These are phyloP conservation scores for Oryza longistaminata DNA, from an alignment of 176 grass and related monocot genomes.

Conservation along the genomic window DNA sequence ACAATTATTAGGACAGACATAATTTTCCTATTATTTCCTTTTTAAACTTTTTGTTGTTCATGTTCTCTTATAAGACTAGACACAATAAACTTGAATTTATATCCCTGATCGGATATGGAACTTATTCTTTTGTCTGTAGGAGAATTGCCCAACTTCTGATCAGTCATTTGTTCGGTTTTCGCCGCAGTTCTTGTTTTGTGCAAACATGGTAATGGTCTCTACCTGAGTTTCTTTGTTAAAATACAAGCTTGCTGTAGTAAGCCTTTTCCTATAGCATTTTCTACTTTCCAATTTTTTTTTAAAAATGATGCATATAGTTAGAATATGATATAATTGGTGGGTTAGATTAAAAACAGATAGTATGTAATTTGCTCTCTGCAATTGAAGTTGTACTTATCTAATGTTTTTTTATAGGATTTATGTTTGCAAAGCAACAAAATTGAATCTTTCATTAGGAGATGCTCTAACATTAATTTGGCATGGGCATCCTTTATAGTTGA, in stretches of 20 bases:
- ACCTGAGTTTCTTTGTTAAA: slow-evolving; percentile 4
- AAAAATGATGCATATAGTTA: slow-evolving; percentile 5
- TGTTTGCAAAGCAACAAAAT: slow-evolving; percentile 24
- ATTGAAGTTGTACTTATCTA: slow-evolving; percentile 16
- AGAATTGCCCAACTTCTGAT: slow-evolving; percentile 43
- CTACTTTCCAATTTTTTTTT: slow-evolving; percentile 9
- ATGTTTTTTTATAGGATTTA: slow-evolving; percentile 43
- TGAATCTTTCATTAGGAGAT: slow-evolving; percentile 56
- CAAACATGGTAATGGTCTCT: slow-evolving; percentile 72
- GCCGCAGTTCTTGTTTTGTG: slow-evolving; percentile 34
- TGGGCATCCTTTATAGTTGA: slow-evolving; percentile 98
- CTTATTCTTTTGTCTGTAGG: slow-evolving; percentile 52
- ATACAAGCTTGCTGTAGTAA: slow-evolving; percentile 21
- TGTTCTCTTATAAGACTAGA: background rate
- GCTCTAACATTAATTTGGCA: slow-evolving; percentile 75
- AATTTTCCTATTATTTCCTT: slow-evolving; percentile 15
- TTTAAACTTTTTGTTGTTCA: background rate
- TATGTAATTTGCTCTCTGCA: background rate
- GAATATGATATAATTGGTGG: background rate
- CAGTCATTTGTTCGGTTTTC: slow-evolving; percentile 68
- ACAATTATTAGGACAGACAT: background rate
- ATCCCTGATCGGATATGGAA: slow-evolving; percentile 5
- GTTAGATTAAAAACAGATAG: slow-evolving; percentile 14
- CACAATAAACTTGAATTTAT: background rate
- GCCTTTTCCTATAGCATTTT: slow-evolving; percentile 26